A percentile compares a stretch with the other conserved stretches of the same genome.
phyloP scores from a whole-genome alignment of 306 rosid genomes.

The Cucurbita maxima region DNA sequence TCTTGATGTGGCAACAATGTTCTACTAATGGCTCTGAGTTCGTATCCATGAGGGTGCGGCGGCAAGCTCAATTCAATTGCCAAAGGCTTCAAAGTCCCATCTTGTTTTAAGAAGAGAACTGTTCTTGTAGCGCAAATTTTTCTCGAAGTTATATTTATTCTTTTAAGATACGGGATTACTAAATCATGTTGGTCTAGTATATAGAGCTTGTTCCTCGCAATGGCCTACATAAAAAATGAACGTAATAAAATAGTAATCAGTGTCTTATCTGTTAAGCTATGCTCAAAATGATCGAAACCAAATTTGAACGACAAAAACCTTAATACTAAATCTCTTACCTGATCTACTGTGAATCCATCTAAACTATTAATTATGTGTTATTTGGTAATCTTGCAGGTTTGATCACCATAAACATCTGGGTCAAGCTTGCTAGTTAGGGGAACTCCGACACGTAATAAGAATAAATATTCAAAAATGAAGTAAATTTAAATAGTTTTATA shows the following conservation, averaged over 20 bases:
- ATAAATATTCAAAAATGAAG: too few relatives aligned
- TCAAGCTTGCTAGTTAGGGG: slow-evolving; percentile 67
- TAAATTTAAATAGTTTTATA: too few relatives aligned
- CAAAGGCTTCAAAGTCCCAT: slow-evolving; percentile 27
- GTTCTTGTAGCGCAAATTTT: slow-evolving; percentile 21
- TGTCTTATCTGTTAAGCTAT: too few relatives aligned
- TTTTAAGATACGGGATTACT: slow-evolving; percentile 38
- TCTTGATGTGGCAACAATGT: slow-evolving; percentile 33
- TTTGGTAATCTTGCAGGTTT: slow-evolving; percentile 39
- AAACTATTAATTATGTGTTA: slow-evolving; percentile 33
- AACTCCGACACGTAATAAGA: slow-evolving; percentile 23
- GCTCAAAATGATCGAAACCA: too few relatives aligned
- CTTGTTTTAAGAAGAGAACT: slow-evolving; percentile 33
- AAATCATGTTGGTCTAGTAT: slow-evolving; percentile 55
- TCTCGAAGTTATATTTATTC: slow-evolving; percentile 6
- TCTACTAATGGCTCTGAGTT: slow-evolving; percentile 34
- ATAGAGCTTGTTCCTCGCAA: slow-evolving; percentile 30
- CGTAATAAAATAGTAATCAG: too few relatives aligned
- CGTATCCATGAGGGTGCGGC: not conserved
- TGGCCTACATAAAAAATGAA: slow-evolving; percentile 21
- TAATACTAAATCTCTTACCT: slow-evolving; percentile 17
- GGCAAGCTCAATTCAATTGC: not conserved
- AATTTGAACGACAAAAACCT: too few relatives aligned
- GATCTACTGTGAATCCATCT: slow-evolving; percentile 40
- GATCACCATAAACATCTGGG: slow-evolving; percentile 39